These are phyloP conservation scores for Heterobasidion parviporum DNA, from an alignment of 1,284 basidiomycete genomes.

Conservation along the genomic window DNA sequence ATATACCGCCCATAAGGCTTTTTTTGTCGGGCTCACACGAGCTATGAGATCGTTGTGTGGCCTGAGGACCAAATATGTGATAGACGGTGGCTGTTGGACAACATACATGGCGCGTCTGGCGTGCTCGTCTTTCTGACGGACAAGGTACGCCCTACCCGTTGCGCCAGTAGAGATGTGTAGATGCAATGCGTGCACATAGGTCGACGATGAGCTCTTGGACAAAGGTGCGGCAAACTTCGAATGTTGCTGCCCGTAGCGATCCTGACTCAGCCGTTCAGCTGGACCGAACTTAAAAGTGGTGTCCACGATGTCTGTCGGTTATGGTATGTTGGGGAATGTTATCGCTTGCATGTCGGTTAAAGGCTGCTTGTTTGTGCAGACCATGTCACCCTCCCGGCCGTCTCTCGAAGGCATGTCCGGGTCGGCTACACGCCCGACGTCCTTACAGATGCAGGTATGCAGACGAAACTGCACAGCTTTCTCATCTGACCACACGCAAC, in stretches of 20 bases:
- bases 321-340: slow-evolving; percentile 44
- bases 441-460: slow-evolving; percentile 75
- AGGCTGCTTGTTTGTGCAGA: slow-evolving; percentile 38
- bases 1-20: background rate
- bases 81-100: slow-evolving; percentile 73
- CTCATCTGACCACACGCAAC: slow-evolving; percentile 5
- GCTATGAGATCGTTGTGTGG: slow-evolving; percentile 58
- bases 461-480: background rate
- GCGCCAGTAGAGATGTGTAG: background rate
- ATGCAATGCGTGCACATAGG: slow-evolving; percentile 25
- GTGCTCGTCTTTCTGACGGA: slow-evolving; percentile 68
- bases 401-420: slow-evolving; percentile 60
- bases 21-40: background rate
- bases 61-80: slow-evolving; percentile 57
- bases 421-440: slow-evolving; percentile 91
- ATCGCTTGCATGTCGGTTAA: background rate
- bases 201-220: slow-evolving; percentile 68
- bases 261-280: slow-evolving; percentile 31
- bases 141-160: slow-evolving; percentile 35
- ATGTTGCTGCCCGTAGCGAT: slow-evolving; percentile 5
- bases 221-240: slow-evolving; percentile 33
- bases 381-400: slow-evolving; percentile 65
- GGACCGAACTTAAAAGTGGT: slow-evolving; percentile 69
- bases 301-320: slow-evolving; percentile 88
- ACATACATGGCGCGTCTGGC: slow-evolving; percentile 58